Conservation (phyloP, 2,329 filamentous ascomycete genomes). For the Cryoendolithus antarcticus region DNA sequence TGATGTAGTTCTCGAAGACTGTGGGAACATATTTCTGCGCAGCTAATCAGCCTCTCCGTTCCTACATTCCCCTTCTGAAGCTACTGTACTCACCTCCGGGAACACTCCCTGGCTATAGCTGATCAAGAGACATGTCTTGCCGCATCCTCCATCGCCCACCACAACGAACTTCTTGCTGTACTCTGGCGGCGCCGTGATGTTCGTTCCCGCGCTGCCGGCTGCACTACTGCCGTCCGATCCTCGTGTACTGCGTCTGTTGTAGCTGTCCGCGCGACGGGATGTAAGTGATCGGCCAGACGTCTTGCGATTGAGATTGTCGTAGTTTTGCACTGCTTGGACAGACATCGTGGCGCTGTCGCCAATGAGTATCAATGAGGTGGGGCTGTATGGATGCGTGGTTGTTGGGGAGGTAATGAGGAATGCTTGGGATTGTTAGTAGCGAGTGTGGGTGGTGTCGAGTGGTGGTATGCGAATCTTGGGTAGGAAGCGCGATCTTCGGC, state of each 20-base stretch:
- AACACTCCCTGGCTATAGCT: constrained; percentile 99
- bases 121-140: constrained; percentile 96
- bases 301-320: constrained; percentile 48
- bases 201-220: constrained; percentile 57
- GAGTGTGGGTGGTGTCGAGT: too few relatives aligned
- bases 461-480: too few relatives aligned
- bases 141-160: constrained; percentile 93
- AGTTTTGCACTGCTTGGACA: constrained; percentile 29
- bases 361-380: too few relatives aligned
- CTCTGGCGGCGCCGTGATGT: constrained; percentile 77
- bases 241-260: constrained; percentile 9
- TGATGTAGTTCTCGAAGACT: constrained; percentile 99
- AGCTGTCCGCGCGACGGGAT: constrained; percentile 21
- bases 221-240: constrained; percentile 21
- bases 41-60: constrained; percentile 8
- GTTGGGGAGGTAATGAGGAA: too few relatives aligned
- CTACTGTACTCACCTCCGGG: constrained; percentile 61
- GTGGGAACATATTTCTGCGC: constrained; percentile 96
- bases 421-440: too few relatives aligned
- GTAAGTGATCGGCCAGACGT: constrained; percentile 27
- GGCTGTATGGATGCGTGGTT: too few relatives aligned
- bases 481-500: too few relatives aligned
- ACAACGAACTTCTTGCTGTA: constrained; percentile 99
- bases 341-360: constrained; percentile 14
- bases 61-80: too few relatives aligned